These are phyloP conservation scores for Penicillium flavigenum DNA, from an alignment of 495 filamentous ascomycete genomes.

Conservation along the genomic window DNA sequence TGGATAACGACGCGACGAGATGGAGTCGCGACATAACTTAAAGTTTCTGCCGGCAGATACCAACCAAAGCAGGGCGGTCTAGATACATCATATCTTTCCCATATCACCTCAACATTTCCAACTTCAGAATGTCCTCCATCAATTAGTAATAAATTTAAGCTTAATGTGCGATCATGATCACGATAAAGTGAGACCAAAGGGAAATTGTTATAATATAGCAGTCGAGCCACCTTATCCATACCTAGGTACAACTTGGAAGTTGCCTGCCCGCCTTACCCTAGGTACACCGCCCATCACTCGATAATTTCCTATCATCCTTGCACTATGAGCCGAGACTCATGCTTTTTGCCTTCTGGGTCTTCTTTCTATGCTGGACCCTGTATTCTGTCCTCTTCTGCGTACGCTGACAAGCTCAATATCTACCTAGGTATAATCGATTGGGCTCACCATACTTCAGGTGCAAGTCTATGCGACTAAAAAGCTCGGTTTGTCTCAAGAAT, in stretches of 20 bases:
- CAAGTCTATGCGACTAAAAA: too few relatives aligned
- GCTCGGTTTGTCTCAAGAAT: not conserved
- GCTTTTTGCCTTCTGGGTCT: too few relatives aligned
- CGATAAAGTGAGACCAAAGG: not conserved
- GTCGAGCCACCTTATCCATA: not conserved
- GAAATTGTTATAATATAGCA: not conserved
- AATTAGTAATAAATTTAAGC: not conserved
- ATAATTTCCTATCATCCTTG: too few relatives aligned
- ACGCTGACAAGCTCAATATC: too few relatives aligned
- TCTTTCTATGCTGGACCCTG: too few relatives aligned
- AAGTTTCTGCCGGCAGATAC: not conserved
- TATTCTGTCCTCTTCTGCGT: too few relatives aligned
- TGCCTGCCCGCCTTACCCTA: not conserved
- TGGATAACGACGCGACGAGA: not conserved
- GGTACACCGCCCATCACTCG: not conserved
- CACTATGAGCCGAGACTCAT: too few relatives aligned
- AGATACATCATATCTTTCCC: not conserved
- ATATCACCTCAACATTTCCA: not conserved
- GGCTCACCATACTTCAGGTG: too few relatives aligned
- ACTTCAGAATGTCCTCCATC: not conserved
- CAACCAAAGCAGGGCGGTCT: not conserved
- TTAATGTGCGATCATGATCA: not conserved
- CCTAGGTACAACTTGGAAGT: not conserved
- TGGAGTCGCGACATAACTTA: not conserved
- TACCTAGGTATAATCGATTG: too few relatives aligned